phyloP scores from a whole-genome alignment of 331 rosid genomes.

The Malus hybrid region DNA sequence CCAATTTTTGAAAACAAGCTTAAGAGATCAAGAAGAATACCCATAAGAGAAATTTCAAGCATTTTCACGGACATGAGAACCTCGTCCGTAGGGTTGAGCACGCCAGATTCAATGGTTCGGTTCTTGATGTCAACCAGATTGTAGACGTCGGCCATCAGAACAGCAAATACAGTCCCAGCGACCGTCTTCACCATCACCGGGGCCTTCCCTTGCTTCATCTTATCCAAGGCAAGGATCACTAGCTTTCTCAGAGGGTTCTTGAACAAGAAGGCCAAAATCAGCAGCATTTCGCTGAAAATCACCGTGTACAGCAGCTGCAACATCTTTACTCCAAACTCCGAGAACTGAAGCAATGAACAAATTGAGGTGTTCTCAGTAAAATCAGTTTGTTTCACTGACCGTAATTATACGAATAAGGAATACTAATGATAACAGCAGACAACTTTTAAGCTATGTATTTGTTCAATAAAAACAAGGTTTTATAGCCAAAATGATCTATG shows the following conservation, averaged over 20 bases:
- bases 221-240: constrained; percentile 53
- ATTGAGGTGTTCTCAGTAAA: not conserved
- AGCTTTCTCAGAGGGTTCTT: constrained; percentile 60
- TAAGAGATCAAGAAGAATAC: constrained; percentile 24
- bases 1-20: no score
- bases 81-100: constrained; percentile 66
- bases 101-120: constrained; percentile 37
- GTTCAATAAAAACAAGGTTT: not conserved
- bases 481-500: no score
- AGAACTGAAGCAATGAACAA: not conserved
- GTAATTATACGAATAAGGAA: not conserved
- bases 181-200: constrained; percentile 55
- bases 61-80: constrained; percentile 56
- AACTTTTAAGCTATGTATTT: not conserved
- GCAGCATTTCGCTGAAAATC: constrained; percentile 38
- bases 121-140: constrained; percentile 36
- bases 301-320: constrained; percentile 44
- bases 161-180: constrained; percentile 33
- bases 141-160: constrained; percentile 40
- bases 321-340: constrained; percentile 31
- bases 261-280: constrained; percentile 53
- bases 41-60: constrained; percentile 79
- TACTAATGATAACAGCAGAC: not conserved
- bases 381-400: not conserved
- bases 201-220: constrained; percentile 68